Evolutionary conservation across 805 yeast genomes (phyloP), one percentile per base, ranked within the genome.

Genomic region (Spathaspora gorwiae): DNA sequence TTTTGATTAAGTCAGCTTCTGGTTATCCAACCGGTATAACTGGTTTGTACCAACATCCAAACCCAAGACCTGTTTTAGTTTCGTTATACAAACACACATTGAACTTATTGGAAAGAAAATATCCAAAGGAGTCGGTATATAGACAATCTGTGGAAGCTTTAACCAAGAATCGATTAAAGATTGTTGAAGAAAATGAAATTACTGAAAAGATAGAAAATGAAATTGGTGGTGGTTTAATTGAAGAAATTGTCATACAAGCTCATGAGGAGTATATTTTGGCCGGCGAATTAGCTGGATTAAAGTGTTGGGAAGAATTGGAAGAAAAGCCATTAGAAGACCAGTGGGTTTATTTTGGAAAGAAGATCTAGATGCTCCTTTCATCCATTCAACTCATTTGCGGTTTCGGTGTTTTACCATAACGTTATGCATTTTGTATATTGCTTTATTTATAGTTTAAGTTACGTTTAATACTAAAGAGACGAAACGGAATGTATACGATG

Each of bases 1-100:
- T 78, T 9, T 72, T 83, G 46, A 76, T 83, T 48, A 79, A 74
- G 56, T 69, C 87, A 10, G 74, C 76, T 3, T 67, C 70, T 33
- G 90, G 89, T 0, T 71, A 80, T 55, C 92, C 92, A 29, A 88
- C 95, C 15, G 96, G 96, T 52, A 55, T 88, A 49, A 78, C 96
- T 3, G 95, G 94, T 2, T 64, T 88, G 50, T 74, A 68, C 57
- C 86, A 83, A 62, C 94, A 87, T 64, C 95, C 95, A 42, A 78
- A 83, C 60, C 95, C 96, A 44, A 79, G 88, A 62, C 90, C 92
- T 2, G 87, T 90, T 2, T 72, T 88, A 55, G 69, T 80, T 46
- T 76, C 84, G 33, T 69, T 88, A 38, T 88, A 88, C 69, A 78
- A 78, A 53, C 78, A 83, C 47, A 88, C 96, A 1, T 69, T 87